Evolutionary conservation across 2,329 filamentous ascomycete genomes (phyloP).

Genomic region (Stagonosporopsis vannaccii): DNA sequence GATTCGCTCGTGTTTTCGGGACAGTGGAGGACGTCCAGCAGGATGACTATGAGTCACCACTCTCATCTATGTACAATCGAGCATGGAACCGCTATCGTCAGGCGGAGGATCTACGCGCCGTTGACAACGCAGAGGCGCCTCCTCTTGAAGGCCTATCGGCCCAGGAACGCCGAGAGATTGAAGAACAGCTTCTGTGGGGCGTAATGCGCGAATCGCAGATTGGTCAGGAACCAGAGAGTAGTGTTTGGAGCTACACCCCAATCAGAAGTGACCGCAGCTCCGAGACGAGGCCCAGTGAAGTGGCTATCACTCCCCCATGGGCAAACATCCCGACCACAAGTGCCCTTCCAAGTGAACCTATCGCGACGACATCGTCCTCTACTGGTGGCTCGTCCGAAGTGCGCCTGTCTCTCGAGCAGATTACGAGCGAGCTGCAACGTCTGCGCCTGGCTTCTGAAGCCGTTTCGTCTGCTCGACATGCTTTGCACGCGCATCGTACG

Average conservation of each 20-base stretch:
- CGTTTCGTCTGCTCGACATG: slow-evolving; percentile 22
- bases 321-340: not conserved
- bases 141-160: slow-evolving; percentile 30
- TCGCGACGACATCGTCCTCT: slow-evolving; percentile 11
- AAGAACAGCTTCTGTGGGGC: slow-evolving; percentile 44
- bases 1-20: slow-evolving; percentile 52
- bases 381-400: slow-evolving; percentile 17
- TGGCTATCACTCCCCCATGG: slow-evolving; percentile 19
- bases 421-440: slow-evolving; percentile 26
- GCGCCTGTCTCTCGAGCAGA: slow-evolving; percentile 28
- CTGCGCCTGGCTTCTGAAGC: slow-evolving; percentile 28
- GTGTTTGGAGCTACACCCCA: slow-evolving; percentile 35
- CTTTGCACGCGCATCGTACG: slow-evolving; percentile 22
- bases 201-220: slow-evolving; percentile 40
- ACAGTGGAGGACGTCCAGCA: slow-evolving; percentile 56
- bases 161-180: slow-evolving; percentile 39
- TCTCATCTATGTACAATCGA: slow-evolving; percentile 56
- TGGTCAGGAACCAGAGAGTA: slow-evolving; percentile 23
- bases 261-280: not conserved
- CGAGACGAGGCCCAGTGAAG: not conserved
- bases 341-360: not conserved
- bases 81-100: slow-evolving; percentile 54
- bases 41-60: slow-evolving; percentile 58
- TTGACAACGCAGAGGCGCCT: slow-evolving; percentile 30
- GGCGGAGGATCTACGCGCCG: slow-evolving; percentile 48